These are phyloP conservation scores for Chimonanthus praecox DNA, from an alignment of 164 flowering plant species.

Conservation along the genomic window DNA sequence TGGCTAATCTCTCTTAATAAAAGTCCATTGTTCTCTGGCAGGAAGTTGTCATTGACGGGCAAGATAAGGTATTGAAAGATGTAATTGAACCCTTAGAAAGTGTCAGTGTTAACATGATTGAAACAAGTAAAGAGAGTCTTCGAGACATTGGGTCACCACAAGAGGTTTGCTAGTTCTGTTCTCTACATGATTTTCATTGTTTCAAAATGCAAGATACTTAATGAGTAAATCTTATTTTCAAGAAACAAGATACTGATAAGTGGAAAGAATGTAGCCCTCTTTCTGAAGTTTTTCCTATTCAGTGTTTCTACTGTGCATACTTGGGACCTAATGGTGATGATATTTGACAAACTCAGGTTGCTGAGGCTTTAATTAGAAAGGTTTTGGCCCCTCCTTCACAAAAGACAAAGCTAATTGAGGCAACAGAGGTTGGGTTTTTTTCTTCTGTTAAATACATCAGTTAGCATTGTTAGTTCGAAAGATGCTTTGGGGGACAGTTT, in stretches of 20 bases:
- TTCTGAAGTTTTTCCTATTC: background rate
- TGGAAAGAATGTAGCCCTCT: background rate
- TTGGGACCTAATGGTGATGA: background rate
- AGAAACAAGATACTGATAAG: too few species aligned
- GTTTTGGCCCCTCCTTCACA: slow-evolving; percentile 81
- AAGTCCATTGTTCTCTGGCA: slow-evolving; percentile 17
- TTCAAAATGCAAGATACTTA: background rate
- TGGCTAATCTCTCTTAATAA: background rate
- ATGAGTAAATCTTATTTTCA: too few species aligned
- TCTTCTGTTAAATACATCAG: background rate
- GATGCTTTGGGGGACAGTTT: background rate
- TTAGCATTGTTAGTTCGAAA: background rate
- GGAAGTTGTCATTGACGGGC: slow-evolving; percentile 84
- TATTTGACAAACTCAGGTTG: slow-evolving; percentile 49
- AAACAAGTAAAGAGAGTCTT: slow-evolving; percentile 64
- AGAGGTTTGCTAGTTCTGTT: slow-evolving; percentile 39
- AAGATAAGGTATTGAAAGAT: slow-evolving; percentile 94
- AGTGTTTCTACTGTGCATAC: background rate
- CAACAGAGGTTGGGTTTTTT: slow-evolving; percentile 53
- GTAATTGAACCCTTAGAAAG: slow-evolving; percentile 93
- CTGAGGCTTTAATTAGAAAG: slow-evolving; percentile 66
- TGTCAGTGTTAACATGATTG: slow-evolving; percentile 73
- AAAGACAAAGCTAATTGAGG: slow-evolving; percentile 76
- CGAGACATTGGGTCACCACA: slow-evolving; percentile 86
- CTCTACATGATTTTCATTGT: background rate